phyloP scores from a whole-genome alignment of 257 asterid genomes.

The Gardenia jasminoides region DNA sequence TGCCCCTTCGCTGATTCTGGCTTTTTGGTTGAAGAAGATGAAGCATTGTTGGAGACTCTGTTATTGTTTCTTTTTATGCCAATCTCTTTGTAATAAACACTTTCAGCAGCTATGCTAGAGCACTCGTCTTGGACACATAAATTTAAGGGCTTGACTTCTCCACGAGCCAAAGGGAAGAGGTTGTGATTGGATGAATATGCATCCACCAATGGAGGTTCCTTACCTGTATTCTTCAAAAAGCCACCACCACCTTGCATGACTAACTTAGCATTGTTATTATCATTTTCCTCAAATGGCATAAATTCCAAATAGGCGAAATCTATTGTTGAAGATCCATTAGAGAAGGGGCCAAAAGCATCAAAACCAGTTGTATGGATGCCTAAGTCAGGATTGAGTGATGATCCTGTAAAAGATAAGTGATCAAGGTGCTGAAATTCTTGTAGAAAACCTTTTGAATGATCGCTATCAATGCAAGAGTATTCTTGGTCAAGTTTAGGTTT shows the following conservation, averaged over 20 bases:
- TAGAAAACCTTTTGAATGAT: slow-evolving; percentile 42
- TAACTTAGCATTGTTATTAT: slow-evolving; percentile 6
- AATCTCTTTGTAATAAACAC: slow-evolving; percentile 19
- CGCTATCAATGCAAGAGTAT: slow-evolving; percentile 29
- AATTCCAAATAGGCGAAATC: slow-evolving; percentile 33
- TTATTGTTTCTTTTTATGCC: slow-evolving; percentile 17
- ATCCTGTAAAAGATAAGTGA: slow-evolving; percentile 29
- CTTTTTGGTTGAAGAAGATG: slow-evolving; percentile 18
- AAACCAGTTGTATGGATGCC: slow-evolving; percentile 34
- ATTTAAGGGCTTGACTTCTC: slow-evolving; percentile 28
- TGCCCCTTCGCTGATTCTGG: slow-evolving; percentile 74
- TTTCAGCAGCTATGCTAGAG: slow-evolving; percentile 53
- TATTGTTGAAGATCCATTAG: slow-evolving; percentile 14
- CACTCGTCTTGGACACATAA: slow-evolving; percentile 48
- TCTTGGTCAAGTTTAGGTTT: slow-evolving; percentile 43
- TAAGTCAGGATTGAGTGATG: slow-evolving; percentile 32
- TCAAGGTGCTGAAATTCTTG: slow-evolving; percentile 59
- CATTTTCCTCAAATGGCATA: slow-evolving; percentile 41
- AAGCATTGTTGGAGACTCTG: slow-evolving; percentile 15
- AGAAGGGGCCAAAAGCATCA: slow-evolving; percentile 55
- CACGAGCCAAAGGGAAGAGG: neutral
- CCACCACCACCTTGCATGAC: slow-evolving; percentile 26
- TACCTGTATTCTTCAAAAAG: slow-evolving; percentile 26
- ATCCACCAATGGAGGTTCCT: slow-evolving; percentile 29
- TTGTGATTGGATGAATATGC: slow-evolving; percentile 16